Evolutionary conservation across 164 flowering plant species (phyloP).

Genomic region (Amborella trichopoda): DNA sequence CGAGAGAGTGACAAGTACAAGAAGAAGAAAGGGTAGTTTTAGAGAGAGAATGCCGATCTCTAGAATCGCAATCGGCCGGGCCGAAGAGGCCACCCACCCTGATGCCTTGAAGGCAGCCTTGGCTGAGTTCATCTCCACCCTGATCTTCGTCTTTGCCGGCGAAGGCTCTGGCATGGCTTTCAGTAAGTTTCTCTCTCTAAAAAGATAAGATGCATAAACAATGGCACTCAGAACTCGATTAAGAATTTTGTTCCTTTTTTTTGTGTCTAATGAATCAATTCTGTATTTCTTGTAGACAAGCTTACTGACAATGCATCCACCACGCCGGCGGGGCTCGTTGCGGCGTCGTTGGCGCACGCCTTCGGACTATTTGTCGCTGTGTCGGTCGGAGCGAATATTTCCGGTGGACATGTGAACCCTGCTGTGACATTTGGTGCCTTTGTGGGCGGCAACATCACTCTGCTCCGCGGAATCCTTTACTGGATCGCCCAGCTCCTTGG

Average conservation of each 20-base stretch:
- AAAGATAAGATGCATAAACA: too few species aligned
- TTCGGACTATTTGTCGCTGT: slow-evolving; percentile 41
- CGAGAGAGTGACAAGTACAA: too few species aligned
- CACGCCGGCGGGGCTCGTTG: slow-evolving; percentile 32
- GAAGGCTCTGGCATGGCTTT: slow-evolving; percentile 44
- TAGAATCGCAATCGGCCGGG: slow-evolving; percentile 22
- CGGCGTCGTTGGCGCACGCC: slow-evolving; percentile 29
- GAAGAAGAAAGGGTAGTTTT: too few species aligned
- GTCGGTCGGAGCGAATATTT: slow-evolving; percentile 35
- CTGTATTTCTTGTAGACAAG: slow-evolving; percentile 28
- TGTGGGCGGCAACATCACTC: slow-evolving; percentile 37
- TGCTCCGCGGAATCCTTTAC: slow-evolving; percentile 34
- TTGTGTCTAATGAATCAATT: too few species aligned
- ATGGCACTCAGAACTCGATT: too few species aligned
- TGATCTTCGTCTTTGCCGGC: slow-evolving; percentile 47
- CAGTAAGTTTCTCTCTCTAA: slow-evolving; percentile 12
- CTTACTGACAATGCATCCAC: slow-evolving; percentile 21
- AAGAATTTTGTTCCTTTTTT: too few species aligned
- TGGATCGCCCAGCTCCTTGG: slow-evolving; percentile 44
- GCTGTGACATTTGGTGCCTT: slow-evolving; percentile 49
- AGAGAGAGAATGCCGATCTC: slow-evolving; percentile 24
- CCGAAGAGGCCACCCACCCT: slow-evolving; percentile 23
- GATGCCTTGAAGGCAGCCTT: slow-evolving; percentile 27
- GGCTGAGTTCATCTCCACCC: slow-evolving; percentile 38
- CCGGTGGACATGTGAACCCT: slow-evolving; percentile 54